Conservation (phyloP, 106 monocot species). For the Hemerocallis citrina region DNA sequence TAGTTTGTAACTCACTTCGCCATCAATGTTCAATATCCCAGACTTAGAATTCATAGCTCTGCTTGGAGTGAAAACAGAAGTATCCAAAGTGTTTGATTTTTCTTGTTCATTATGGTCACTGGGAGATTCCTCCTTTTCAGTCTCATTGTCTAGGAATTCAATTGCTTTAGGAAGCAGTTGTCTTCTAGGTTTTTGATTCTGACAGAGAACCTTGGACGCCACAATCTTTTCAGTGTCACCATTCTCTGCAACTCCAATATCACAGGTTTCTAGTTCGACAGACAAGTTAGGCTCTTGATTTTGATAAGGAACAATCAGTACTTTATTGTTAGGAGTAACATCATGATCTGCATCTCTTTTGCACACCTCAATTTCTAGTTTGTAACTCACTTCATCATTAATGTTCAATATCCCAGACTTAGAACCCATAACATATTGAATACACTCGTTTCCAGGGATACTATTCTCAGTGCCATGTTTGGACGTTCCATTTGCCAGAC, state of each 20-base stretch:
- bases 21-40: background rate
- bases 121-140: constrained; percentile 7
- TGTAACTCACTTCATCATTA: background rate
- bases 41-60: background rate
- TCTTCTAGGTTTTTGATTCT: background rate
- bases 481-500: background rate
- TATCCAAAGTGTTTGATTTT: background rate
- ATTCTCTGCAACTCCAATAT: background rate
- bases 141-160: constrained; percentile 2
- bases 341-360: no score
- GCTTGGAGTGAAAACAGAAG: background rate
- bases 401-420: background rate
- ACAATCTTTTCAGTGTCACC: background rate
- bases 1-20: background rate
- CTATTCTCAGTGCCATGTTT: background rate
- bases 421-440: background rate
- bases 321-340: no score
- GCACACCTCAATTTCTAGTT: background rate
- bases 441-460: background rate
- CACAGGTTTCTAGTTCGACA: no score
- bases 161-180: background rate
- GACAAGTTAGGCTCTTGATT: background rate
- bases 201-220: background rate
- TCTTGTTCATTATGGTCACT: background rate
- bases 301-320: background rate